A percentile compares a stretch with the other conserved stretches of the same genome.
phyloP scores from a whole-genome alignment of 2,329 filamentous ascomycete species.

The Xylariaceae sp. region DNA sequence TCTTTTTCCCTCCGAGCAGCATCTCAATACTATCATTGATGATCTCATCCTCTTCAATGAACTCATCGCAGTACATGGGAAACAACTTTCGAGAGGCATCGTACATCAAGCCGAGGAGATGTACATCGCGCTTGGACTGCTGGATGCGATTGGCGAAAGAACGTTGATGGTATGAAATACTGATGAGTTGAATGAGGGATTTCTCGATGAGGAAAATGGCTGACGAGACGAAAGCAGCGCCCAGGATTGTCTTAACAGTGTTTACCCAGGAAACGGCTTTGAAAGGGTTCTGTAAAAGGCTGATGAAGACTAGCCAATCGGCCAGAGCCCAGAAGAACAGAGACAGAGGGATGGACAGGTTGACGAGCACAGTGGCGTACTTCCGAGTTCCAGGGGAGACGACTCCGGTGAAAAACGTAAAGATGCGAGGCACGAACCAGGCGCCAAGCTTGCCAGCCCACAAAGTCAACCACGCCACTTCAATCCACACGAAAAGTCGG shows the following conservation, averaged over 20 bases:
- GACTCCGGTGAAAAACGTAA: constrained; percentile 68
- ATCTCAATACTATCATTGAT: constrained; percentile 83
- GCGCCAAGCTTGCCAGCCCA: constrained; percentile 67
- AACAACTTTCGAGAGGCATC: constrained; percentile 87
- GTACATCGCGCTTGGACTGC: constrained; percentile 83
- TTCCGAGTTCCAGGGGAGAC: constrained; percentile 69
- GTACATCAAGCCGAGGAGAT: constrained; percentile 79
- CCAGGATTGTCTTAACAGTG: constrained; percentile 63
- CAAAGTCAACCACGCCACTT: constrained; percentile 64
- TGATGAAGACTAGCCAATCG: constrained; percentile 60
- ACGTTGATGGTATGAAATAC: constrained; percentile 80
- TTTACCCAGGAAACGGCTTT: constrained; percentile 50
- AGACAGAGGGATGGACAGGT: constrained; percentile 64
- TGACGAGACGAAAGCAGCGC: constrained; percentile 64
- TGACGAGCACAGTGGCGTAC: constrained; percentile 63
- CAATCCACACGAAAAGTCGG: constrained; percentile 66
- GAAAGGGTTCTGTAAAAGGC: constrained; percentile 42
- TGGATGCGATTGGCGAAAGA: constrained; percentile 82
- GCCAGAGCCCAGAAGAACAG: constrained; percentile 68
- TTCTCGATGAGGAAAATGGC: constrained; percentile 75
- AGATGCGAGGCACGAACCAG: constrained; percentile 57
- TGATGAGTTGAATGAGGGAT: constrained; percentile 76
- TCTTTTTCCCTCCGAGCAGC: constrained; percentile 57
- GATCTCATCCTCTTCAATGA: constrained; percentile 84
- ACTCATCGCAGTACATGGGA: constrained; percentile 88